A percentile compares a stretch with the other conserved stretches of the same genome.
These are phyloP conservation scores for Zalaria obscura DNA, from an alignment of 2,329 filamentous ascomycete species.

Conservation along the genomic window DNA sequence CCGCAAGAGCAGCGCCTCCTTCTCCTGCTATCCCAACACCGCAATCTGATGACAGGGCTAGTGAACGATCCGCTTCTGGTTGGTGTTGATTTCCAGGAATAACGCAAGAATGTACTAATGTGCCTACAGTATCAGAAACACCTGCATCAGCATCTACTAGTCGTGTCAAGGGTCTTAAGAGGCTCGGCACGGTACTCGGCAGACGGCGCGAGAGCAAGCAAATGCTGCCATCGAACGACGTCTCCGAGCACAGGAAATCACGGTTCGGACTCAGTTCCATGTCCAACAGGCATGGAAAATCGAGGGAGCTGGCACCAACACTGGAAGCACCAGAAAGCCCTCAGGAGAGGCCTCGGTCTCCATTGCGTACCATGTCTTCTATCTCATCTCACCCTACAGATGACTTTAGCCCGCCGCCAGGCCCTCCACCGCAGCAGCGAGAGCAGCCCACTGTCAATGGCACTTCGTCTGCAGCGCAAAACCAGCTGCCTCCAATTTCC, in stretches of 20 bases:
- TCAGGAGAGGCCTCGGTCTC: constrained; percentile 14
- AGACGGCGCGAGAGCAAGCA: constrained; percentile 49
- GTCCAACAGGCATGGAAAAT: constrained; percentile 42
- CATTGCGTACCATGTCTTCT: constrained; percentile 10
- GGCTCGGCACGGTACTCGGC: constrained; percentile 56
- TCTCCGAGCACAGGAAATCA: constrained; percentile 34
- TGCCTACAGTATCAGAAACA: constrained; percentile 9
- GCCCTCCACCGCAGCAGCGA: not conserved
- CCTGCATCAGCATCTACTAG: constrained; percentile 8
- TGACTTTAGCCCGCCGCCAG: not conserved
- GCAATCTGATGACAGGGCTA: constrained; percentile 37
- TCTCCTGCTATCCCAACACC: constrained; percentile 19
- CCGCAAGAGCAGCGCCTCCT: constrained; percentile 1
- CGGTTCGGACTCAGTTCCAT: constrained; percentile 42
- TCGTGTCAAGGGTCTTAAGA: constrained; percentile 36
- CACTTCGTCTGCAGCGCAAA: not conserved
- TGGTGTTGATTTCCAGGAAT: constrained; percentile 12
- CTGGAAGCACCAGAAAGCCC: constrained; percentile 17
- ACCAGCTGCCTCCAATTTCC: constrained; percentile 1
- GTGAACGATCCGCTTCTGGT: constrained; percentile 39
- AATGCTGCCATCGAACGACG: constrained; percentile 13
- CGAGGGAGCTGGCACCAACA: constrained; percentile 44
- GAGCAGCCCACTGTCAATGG: constrained; percentile 3
- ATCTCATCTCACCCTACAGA: not conserved
- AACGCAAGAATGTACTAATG: not conserved